A percentile compares a stretch with the other conserved stretches of the same genome.
phyloP scores from a whole-genome alignment of 139 green algal genomes.

The Zygnema circumcarinatum region DNA sequence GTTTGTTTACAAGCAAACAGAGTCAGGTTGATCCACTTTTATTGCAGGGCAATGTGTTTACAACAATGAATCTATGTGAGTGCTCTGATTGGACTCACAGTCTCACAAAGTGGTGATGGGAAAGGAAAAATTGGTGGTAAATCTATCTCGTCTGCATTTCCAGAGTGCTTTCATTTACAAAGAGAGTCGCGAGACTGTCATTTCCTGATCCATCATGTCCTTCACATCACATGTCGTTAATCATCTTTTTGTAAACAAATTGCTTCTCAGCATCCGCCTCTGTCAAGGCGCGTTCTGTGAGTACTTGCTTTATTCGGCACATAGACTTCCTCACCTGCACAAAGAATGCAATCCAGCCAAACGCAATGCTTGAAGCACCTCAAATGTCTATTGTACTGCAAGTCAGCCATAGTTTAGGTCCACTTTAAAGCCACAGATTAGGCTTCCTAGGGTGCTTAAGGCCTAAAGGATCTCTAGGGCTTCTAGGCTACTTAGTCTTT shows the following conservation, averaged over 20 bases:
- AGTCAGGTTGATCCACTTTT: too few species aligned
- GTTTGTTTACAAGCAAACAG: too few species aligned
- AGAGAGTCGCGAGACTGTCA: too few species aligned
- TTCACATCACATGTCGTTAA: conserved; percentile 52
- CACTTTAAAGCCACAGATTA: not conserved
- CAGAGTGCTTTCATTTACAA: too few species aligned
- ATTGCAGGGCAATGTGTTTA: not conserved
- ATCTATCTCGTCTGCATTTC: too few species aligned
- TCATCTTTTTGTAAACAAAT: conserved; percentile 37
- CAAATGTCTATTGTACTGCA: not conserved
- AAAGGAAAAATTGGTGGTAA: too few species aligned
- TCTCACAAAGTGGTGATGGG: too few species aligned
- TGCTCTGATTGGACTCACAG: not conserved
- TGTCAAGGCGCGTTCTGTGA: conserved; percentile 54
- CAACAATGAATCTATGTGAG: not conserved
- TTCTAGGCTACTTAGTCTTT: too few species aligned
- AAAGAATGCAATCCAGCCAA: not conserved
- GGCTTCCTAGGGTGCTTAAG: not conserved
- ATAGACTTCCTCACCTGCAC: conserved; percentile 58
- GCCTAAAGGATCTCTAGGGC: too few species aligned
- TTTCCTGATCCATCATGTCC: not conserved
- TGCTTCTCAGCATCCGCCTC: conserved; percentile 33
- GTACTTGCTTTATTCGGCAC: conserved; percentile 62
- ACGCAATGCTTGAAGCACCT: not conserved
- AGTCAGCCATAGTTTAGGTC: not conserved